These are phyloP conservation scores for Pythium aristosporum DNA, from an alignment of 352 stramenopile species.

Conservation along the genomic window DNA sequence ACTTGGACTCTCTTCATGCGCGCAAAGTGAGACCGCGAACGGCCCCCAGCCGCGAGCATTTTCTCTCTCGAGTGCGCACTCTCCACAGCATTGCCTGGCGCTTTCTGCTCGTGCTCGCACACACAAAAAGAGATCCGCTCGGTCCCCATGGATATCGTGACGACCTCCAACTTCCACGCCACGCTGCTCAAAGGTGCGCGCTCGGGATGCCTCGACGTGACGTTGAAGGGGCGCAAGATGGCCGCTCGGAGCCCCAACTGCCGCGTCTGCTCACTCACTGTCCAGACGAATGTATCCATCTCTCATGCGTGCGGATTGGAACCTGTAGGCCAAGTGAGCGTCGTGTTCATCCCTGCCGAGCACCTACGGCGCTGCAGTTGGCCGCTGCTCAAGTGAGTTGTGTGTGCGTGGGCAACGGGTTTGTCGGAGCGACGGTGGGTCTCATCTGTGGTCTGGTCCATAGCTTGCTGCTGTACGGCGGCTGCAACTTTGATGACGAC, in stretches of 20 bases:
- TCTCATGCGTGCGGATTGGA: not conserved
- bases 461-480: slow-evolving; percentile 80
- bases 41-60: not conserved
- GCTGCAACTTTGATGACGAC: slow-evolving; percentile 80
- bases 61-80: not conserved
- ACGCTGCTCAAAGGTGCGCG: slow-evolving; percentile 74
- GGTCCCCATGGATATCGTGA: slow-evolving; percentile 77
- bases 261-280: not conserved
- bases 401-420: no score
- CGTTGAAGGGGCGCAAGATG: not conserved
- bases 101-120: not conserved
- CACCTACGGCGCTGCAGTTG: slow-evolving; percentile 75
- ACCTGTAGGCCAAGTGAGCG: slow-evolving; percentile 60
- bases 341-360: slow-evolving; percentile 74
- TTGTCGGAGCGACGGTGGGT: not conserved
- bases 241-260: not conserved
- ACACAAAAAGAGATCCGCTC: not conserved
- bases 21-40: not conserved
- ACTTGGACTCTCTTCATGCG: not conserved
- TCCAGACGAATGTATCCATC: slow-evolving; percentile 14
- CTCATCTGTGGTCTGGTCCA: slow-evolving; percentile 1
- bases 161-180: slow-evolving; percentile 88
- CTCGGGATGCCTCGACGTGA: not conserved
- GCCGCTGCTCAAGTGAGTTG: slow-evolving; percentile 74
- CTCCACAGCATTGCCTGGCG: no score